Evolutionary conservation across 2,329 filamentous ascomycete species (phyloP).

Genomic region (Sclerotinia minor): DNA sequence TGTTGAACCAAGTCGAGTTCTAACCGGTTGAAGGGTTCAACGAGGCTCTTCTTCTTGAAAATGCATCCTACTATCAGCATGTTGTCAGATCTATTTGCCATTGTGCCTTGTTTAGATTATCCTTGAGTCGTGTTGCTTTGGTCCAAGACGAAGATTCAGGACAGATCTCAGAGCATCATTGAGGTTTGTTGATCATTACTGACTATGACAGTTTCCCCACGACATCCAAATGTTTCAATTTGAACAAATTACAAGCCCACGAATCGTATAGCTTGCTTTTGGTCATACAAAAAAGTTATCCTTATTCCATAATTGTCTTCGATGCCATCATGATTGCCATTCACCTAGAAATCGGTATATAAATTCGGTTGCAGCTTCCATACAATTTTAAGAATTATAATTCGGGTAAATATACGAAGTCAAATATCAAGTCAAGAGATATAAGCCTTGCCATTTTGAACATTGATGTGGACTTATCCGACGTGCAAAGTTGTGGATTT

Average conservation of each 20-base stretch:
- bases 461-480: conserved; percentile 4
- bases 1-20: neutral
- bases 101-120: neutral
- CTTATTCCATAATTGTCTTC: neutral
- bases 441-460: neutral
- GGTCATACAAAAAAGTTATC: neutral
- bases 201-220: too few species aligned
- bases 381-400: conserved; percentile 2
- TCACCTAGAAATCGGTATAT: neutral
- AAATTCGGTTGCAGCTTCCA: neutral
- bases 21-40: neutral
- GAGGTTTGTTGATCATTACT: neutral
- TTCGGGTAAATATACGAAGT: neutral
- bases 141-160: neutral
- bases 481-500: neutral
- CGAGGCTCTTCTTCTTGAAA: neutral
- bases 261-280: neutral
- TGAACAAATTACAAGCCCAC: neutral
- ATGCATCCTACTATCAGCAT: neutral
- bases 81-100: neutral
- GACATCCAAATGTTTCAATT: neutral
- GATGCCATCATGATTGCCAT: neutral
- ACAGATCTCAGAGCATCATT: neutral
- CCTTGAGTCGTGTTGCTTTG: neutral
- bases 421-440: neutral